These are phyloP conservation scores for Nicotiana paniculata DNA, from an alignment of 257 asterid genomes.

Conservation along the genomic window DNA sequence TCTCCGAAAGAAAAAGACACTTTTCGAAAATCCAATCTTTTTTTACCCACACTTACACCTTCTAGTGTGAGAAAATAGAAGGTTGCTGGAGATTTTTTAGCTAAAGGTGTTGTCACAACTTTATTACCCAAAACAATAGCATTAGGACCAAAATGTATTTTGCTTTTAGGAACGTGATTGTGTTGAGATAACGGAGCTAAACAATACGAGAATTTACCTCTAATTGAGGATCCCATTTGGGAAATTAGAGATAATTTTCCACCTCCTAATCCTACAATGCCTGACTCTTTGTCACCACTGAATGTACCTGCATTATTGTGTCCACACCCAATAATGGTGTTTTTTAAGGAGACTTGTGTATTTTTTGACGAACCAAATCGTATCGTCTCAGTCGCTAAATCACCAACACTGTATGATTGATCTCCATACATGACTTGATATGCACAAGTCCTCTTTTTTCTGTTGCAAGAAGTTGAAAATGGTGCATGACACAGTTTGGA, in stretches of 20 bases:
- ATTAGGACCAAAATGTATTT: conserved; percentile 35
- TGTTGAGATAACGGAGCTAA: conserved; percentile 22
- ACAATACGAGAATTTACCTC: conserved; percentile 62
- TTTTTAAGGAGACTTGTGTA: not conserved
- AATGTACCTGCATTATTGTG: conserved; percentile 1
- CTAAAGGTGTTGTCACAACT: conserved; percentile 43
- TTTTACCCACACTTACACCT: conserved; percentile 42
- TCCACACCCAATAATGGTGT: not conserved
- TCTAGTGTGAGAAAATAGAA: conserved; percentile 44
- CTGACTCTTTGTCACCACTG: conserved; percentile 27
- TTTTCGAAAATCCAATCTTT: conserved; percentile 9
- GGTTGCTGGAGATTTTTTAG: conserved; percentile 4
- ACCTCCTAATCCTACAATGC: conserved; percentile 63
- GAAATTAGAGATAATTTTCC: conserved; percentile 38
- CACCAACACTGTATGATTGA: conserved; percentile 29
- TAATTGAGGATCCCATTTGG: conserved; percentile 33
- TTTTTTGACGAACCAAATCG: conserved; percentile 18
- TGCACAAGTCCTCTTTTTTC: conserved; percentile 15
- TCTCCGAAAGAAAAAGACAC: not conserved
- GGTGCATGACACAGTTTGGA: conserved; percentile 21
- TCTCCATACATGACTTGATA: conserved; percentile 38
- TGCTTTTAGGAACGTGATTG: conserved; percentile 20
- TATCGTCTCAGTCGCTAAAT: conserved; percentile 43
- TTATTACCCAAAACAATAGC: conserved; percentile 27
- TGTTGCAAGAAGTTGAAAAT: conserved; percentile 17